Base-by-base conservation (phyloP, 108 stramenopile genomes). In the Nitzschia putrida region DNA sequence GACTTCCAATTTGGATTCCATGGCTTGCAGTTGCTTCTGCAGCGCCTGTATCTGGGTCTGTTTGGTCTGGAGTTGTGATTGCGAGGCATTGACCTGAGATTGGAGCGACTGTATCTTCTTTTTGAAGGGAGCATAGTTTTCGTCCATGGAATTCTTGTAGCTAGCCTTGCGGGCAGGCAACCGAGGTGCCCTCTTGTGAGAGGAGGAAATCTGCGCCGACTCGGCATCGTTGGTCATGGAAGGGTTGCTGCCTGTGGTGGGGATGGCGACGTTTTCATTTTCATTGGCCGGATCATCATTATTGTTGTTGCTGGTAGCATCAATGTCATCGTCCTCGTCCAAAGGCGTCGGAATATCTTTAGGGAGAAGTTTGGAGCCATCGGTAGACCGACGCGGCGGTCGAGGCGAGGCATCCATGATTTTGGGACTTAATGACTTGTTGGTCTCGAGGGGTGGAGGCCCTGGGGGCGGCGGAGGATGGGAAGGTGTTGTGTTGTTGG, bases 1-100 rank as follows among this genome's bases (percentile, higher is more conserved):
- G 21, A 85, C 72, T 39, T 83, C 79, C 49, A 93, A 71, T 67
- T 88, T 69, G 14, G 80, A 71, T 61, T 85, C 79, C 18, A 93
- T 69, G 29, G 79, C 57, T 50, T 85, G 71, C 39, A 85, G 67
- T 64, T 85, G 77, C 25, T 83, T 85, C 49, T 88, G 74, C 18
- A 84, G 69, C 38, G 80, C 72, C 40, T 73, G 65, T 38, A 73
- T 68, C 61, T 85, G 77, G 23, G 72, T 82, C 39, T 67, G 68
- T 43, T 22, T 65, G 54, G 58, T 76, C 43, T 53, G 61, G 20
- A 54, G 53, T 47, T 68, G 50, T 60, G 38, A 11, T 29, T 38
- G 2, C 34, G 64, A 42, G 14, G 24, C 59, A 4, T 37, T 51
- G 23, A 58, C 41, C 23, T 64, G 37, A 40, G 64, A n/a, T 38